These are phyloP conservation scores for Dipodascus geniculatus DNA, from an alignment of 805 yeast species.

Conservation along the genomic window DNA sequence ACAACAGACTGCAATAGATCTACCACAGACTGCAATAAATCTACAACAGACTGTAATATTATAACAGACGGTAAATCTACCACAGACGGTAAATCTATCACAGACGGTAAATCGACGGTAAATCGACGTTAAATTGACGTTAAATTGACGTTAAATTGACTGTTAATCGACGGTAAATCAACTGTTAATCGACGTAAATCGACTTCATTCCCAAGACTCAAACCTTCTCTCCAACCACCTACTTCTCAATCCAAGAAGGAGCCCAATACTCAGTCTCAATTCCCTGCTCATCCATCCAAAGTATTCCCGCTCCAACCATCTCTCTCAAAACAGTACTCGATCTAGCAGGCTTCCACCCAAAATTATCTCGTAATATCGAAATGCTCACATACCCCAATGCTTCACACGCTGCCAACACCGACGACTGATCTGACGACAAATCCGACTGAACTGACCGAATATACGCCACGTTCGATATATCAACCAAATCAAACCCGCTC, in stretches of 20 bases:
- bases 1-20: too few relatives aligned
- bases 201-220: too few relatives aligned
- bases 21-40: too few relatives aligned
- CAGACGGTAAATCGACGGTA: too few relatives aligned
- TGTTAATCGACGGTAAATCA: too few relatives aligned
- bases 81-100: too few relatives aligned
- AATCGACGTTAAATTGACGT: too few relatives aligned
- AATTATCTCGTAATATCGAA: slow-evolving; percentile 56
- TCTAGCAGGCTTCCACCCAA: slow-evolving; percentile 58
- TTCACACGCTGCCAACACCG: slow-evolving; percentile 63
- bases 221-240: too few relatives aligned
- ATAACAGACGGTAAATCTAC: too few relatives aligned
- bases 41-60: too few relatives aligned
- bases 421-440: slow-evolving; percentile 54
- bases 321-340: slow-evolving; percentile 56
- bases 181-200: too few relatives aligned
- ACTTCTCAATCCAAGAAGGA: slow-evolving; percentile 20
- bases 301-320: slow-evolving; percentile 67
- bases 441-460: slow-evolving; percentile 54
- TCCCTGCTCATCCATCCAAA: slow-evolving; percentile 64
- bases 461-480: slow-evolving; percentile 43
- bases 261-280: slow-evolving; percentile 27
- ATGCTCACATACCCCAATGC: slow-evolving; percentile 64
- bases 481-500: slow-evolving; percentile 54
- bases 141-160: too few relatives aligned